phyloP scores from a whole-genome alignment of 1,284 basidiomycete genomes.

The Microbotryomycetes sp. region DNA sequence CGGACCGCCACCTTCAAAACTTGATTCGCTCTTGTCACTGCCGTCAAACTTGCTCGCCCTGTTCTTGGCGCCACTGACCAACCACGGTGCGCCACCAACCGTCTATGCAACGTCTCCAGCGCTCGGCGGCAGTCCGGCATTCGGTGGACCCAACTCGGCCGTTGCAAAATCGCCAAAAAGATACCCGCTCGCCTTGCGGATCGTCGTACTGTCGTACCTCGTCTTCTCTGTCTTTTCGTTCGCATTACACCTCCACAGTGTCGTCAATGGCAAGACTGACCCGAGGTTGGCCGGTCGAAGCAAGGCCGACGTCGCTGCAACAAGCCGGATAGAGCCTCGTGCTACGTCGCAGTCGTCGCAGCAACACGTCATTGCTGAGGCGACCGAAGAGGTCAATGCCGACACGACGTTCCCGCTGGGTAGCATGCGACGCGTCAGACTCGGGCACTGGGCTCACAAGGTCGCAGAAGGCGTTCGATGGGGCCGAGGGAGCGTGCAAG shows the following conservation, averaged over 20 bases:
- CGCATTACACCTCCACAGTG: constrained; percentile 5
- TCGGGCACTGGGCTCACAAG: constrained; percentile 12
- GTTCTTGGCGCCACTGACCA: constrained; percentile 16
- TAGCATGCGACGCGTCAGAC: background rate
- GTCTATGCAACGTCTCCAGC: constrained; percentile 6
- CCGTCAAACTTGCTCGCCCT: constrained; percentile 13
- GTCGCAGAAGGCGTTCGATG: constrained; percentile 20
- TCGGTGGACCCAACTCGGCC: background rate
- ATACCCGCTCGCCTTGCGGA: constrained; percentile 23
- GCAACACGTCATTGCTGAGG: background rate
- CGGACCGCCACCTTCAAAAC: background rate
- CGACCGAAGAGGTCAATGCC: constrained; percentile 10
- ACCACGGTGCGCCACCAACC: background rate
- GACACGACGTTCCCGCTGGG: background rate
- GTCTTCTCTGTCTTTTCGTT: constrained; percentile 31
- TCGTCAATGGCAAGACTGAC: background rate
- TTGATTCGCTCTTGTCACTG: constrained; percentile 8
- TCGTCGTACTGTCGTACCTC: constrained; percentile 29
- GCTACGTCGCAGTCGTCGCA: background rate
- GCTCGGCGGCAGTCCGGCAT: background rate
- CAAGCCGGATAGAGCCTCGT: background rate
- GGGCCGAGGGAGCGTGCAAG: background rate
- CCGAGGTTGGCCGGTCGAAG: background rate
- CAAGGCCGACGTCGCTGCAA: background rate
- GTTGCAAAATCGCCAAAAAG: background rate